phyloP scores from a whole-genome alignment of 2,329 filamentous ascomycete species.

The Xylaria sp. region DNA sequence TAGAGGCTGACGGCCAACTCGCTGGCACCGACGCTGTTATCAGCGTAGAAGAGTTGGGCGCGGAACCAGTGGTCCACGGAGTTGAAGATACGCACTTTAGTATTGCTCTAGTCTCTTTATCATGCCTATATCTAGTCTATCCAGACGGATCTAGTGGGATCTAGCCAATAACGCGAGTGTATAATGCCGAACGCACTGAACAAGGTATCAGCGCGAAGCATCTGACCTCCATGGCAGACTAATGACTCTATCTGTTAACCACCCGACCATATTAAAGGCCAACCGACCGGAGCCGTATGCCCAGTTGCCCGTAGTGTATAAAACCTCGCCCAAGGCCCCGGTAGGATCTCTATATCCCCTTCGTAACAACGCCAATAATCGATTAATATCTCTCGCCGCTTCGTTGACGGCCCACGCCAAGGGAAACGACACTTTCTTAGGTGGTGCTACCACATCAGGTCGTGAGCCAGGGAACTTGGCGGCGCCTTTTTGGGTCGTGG shows the following conservation, averaged over 20 bases:
- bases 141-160: neutral
- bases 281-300: slow-evolving; percentile 28
- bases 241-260: slow-evolving; percentile 26
- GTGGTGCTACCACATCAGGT: slow-evolving; percentile 43
- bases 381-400: slow-evolving; percentile 32
- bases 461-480: slow-evolving; percentile 45
- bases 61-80: neutral
- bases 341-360: slow-evolving; percentile 35
- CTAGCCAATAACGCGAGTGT: neutral
- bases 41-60: neutral
- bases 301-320: slow-evolving; percentile 28
- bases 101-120: neutral
- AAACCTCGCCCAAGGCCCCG: slow-evolving; percentile 30
- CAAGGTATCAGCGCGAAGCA: neutral
- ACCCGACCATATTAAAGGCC: slow-evolving; percentile 28
- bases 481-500: slow-evolving; percentile 40
- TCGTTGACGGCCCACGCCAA: slow-evolving; percentile 42
- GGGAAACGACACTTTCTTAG: slow-evolving; percentile 42
- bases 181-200: neutral
- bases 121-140: neutral
- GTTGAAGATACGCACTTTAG: neutral
- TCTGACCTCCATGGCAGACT: slow-evolving; percentile 12
- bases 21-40: neutral
- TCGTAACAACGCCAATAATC: slow-evolving; percentile 26
- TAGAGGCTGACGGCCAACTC: neutral